Base-by-base conservation (phyloP, 208 protist species). In the Wallacemonas sp. region DNA sequence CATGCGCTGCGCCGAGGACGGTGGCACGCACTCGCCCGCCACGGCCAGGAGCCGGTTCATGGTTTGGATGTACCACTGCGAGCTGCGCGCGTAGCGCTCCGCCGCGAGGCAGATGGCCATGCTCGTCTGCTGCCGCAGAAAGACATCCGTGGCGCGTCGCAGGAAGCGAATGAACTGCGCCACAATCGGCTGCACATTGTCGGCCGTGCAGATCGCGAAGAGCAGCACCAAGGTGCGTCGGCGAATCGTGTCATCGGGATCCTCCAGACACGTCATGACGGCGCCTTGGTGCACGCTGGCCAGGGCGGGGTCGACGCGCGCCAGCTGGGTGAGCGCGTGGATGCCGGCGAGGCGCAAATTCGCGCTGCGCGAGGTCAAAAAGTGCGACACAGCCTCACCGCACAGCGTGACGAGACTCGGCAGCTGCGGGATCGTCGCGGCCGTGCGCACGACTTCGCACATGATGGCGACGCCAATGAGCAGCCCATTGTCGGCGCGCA, bases 271-370 rank as follows among this genome's bases (percentile, higher is more conserved):
- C 22, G 93, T 77, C 69, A 99, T 96, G 2, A 99, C 93, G 7
- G 91, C 75, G 22, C 93, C 61, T 75, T 99, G 97, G 79, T 99
- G 95, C 28, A 87, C 74, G 25, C 62, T 62, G 8, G 96, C 96
- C 32, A 92, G 85, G 41, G 84, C 84, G 23, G 92, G 86, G 61
- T 98, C 75, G 18, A 98, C 64, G 61, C 70, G 80, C 2, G 98
- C 97, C 46, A 99, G 89, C 20, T 77, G 65, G 14, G 93, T 84
- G 22, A 99, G 84, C 10, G 91, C 82, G 32, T 92, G 87, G 31
- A 99, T 97, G 36, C 98, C 98, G 25, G 98, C 77, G 71, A 98
- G 99, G 29, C 90, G 86, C 25, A 98, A 72, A 75, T 99, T 99
- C 23, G 94, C 82, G 76, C 96, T 94, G 16, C 74, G 75, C 23